These are phyloP conservation scores for Gossypium davidsonii DNA, from an alignment of 441 rosid genomes.

Conservation along the genomic window DNA sequence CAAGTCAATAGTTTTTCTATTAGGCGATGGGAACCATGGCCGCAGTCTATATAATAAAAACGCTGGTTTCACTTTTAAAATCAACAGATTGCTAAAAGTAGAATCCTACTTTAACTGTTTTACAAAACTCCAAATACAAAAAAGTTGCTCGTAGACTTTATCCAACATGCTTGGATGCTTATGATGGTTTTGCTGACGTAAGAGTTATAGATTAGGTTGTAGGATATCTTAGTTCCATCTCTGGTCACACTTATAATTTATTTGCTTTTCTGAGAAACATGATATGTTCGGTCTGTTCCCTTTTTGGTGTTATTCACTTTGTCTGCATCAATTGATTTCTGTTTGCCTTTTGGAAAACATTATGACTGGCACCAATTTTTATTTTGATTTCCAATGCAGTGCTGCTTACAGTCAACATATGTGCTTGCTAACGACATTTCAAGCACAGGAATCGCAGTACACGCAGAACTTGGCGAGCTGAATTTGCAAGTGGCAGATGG, in stretches of 20 bases:
- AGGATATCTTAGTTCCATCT: slow-evolving; percentile 5
- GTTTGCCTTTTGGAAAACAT: slow-evolving; percentile 2
- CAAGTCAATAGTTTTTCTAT: background rate
- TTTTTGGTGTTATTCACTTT: background rate
- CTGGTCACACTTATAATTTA: background rate
- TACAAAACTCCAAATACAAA: background rate
- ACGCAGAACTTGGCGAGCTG: slow-evolving; percentile 92
- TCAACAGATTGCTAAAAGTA: background rate
- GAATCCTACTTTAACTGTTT: slow-evolving; percentile 4
- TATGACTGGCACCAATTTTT: slow-evolving; percentile 7
- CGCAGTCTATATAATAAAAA: background rate
- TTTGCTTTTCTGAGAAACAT: background rate
- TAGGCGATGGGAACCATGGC: background rate
- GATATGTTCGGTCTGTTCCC: background rate
- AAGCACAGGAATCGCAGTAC: slow-evolving; percentile 59
- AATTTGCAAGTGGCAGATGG: slow-evolving; percentile 91
- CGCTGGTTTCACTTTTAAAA: background rate
- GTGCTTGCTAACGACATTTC: slow-evolving; percentile 86
- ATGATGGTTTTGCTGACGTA: background rate
- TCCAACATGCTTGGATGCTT: background rate
- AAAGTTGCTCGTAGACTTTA: background rate
- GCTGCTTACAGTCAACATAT: slow-evolving; percentile 88
- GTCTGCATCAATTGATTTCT: background rate
- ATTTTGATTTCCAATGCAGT: slow-evolving; percentile 39
- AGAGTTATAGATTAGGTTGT: background rate